Base-by-base conservation (phyloP, 2,329 filamentous ascomycete species). In the Fusarium stilboides region DNA sequence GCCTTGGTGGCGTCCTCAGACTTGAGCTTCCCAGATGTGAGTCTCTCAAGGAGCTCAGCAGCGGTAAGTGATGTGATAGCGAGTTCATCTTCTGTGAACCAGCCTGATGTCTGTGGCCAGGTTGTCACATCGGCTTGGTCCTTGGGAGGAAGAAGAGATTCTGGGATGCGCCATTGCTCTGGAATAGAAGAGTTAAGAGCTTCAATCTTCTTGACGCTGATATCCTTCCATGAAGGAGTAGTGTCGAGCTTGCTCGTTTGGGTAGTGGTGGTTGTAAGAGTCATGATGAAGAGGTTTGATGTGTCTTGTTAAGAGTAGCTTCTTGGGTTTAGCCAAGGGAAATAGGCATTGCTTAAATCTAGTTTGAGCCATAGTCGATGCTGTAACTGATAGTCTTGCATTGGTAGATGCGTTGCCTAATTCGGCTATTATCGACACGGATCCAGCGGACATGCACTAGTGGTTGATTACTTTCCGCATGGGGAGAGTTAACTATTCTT, bases 41-140 rank as follows among this genome's bases (percentile, higher is more conserved):
- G 79, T 40, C 57, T 51, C 6, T 36, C 17, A 9, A 72, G 39
- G 22, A 87, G 77, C 17, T 77, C 77, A 10, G 77, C 73, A 1
- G 80, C 82, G 59, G 83, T 81, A 46, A 81, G 79, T 28, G 77
- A 78, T 0, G 86, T 88, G 37, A 88, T 83, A 19, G 77, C 77
- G 8, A 86, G 69, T 69, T 87, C 85, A 10, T 77, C 66, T 0
- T 75, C 28, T 0, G 83, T 87, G 67, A 92, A 89, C 83, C 89
- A 89, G 4, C 87, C 88, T 2, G 87, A 91, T 0, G 74, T 74
- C 51, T 80, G 72, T 73, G 89, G 87, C 77, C 88, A 90, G 5
- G 69, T 70, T 0, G 85, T 87, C 17, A 91, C 86, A 71, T 91
- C 84, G 45, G 85, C 79, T 24, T 72, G 66, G 2, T 66, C 80